These are phyloP conservation scores for Talaromyces atroroseus DNA, from an alignment of 2,329 filamentous ascomycete genomes.

Conservation along the genomic window DNA sequence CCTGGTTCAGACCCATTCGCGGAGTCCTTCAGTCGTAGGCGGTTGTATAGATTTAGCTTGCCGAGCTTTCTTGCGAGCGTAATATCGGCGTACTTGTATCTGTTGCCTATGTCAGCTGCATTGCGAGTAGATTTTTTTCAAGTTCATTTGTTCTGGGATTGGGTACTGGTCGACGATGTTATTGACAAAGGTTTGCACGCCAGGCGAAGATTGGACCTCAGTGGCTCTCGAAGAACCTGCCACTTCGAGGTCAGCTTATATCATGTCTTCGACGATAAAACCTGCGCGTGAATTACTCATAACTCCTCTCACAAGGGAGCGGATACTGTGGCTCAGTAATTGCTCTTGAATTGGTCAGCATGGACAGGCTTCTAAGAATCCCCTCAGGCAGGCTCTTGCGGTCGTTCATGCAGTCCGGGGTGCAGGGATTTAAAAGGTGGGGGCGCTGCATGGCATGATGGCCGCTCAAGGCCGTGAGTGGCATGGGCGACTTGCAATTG, in stretches of 20 bases:
- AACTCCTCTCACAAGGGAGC: neutral
- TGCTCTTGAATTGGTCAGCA: neutral
- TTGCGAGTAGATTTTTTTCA: neutral
- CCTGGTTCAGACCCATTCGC: neutral
- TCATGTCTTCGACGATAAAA: neutral
- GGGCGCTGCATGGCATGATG: conserved; percentile 1
- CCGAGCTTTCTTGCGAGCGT: conserved; percentile 3
- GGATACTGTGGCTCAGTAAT: neutral
- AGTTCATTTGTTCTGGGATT: too few species aligned
- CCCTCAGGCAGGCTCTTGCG: neutral
- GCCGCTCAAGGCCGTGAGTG: conserved; percentile 1
- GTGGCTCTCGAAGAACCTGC: neutral
- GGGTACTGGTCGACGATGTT: conserved; percentile 7
- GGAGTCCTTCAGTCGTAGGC: neutral
- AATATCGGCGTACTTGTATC: conserved; percentile 4
- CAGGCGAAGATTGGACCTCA: neutral
- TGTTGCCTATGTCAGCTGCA: neutral
- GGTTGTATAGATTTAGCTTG: conserved; percentile 1
- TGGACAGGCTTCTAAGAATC: neutral
- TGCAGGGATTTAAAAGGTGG: conserved; percentile 5
- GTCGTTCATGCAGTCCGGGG: conserved; percentile 2
- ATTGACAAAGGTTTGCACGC: conserved; percentile 6
- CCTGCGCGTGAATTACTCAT: conserved; percentile 1
- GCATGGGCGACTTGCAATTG: conserved; percentile 1
- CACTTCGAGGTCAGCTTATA: neutral